Percentiles rank a stretch among this genome's conserved stretches.
phyloP scores from a whole-genome alignment of 1,284 basidiomycete species.

The Naganishia sp. region DNA sequence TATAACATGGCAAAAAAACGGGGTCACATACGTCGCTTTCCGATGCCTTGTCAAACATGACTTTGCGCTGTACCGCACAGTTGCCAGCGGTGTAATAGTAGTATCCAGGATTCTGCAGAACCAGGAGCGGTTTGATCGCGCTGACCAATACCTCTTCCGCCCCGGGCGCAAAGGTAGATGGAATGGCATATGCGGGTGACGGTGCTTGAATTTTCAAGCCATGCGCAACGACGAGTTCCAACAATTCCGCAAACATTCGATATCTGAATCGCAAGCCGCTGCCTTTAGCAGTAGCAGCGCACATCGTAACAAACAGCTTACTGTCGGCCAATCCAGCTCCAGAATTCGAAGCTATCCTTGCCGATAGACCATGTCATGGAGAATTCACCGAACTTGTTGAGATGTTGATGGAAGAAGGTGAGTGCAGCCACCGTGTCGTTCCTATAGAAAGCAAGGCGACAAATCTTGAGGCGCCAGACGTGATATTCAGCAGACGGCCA shows the following conservation, averaged over 20 bases:
- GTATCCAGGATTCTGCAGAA: slow-evolving; percentile 82
- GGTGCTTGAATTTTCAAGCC: slow-evolving; percentile 67
- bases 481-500: background rate
- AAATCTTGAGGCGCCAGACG: slow-evolving; percentile 60
- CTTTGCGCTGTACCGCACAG: slow-evolving; percentile 73
- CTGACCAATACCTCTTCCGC: slow-evolving; percentile 37
- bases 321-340: slow-evolving; percentile 95
- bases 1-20: background rate
- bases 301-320: slow-evolving; percentile 56
- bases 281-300: background rate
- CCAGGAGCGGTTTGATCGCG: slow-evolving; percentile 52
- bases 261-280: slow-evolving; percentile 59
- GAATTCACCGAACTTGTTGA: slow-evolving; percentile 81
- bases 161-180: slow-evolving; percentile 57
- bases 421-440: slow-evolving; percentile 75
- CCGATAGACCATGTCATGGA: slow-evolving; percentile 94
- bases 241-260: slow-evolving; percentile 79
- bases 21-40: slow-evolving; percentile 61
- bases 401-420: slow-evolving; percentile 77
- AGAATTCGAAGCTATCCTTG: slow-evolving; percentile 94
- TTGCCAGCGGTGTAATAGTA: slow-evolving; percentile 85
- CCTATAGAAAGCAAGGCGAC: slow-evolving; percentile 84
- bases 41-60: slow-evolving; percentile 64
- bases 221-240: slow-evolving; percentile 73
- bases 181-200: slow-evolving; percentile 45